Percentiles rank a stretch among this genome's conserved stretches.
These are phyloP conservation scores for Zoysia matrella DNA, from an alignment of 202 grass and related monocot genomes.

Conservation along the genomic window DNA sequence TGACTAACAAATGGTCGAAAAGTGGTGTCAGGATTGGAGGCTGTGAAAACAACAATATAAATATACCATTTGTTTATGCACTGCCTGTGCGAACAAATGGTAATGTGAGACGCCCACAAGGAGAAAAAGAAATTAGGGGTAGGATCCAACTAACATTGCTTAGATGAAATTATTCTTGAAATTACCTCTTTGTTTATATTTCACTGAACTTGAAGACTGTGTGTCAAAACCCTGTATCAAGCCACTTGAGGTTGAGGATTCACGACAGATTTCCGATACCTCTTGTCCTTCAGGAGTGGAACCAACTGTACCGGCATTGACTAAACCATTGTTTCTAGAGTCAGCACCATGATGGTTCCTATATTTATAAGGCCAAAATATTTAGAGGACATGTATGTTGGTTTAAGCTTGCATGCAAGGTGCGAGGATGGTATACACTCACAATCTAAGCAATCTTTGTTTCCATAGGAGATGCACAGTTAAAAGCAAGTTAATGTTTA, in stretches of 20 bases:
- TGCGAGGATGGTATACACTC: background rate
- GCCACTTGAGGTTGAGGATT: constrained; percentile 53
- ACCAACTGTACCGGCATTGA: constrained; percentile 38
- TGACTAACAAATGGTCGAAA: too few relatives aligned
- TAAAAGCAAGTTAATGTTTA: constrained; percentile 27
- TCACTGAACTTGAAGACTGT: constrained; percentile 44
- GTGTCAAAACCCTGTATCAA: constrained; percentile 30
- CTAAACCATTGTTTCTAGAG: constrained; percentile 51
- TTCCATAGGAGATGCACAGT: background rate
- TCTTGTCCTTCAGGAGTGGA: constrained; percentile 35
- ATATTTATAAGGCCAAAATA: constrained; percentile 54
- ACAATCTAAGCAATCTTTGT: constrained; percentile 9
- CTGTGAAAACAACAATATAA: constrained; percentile 6
- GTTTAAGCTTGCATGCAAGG: background rate
- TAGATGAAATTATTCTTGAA: constrained; percentile 43
- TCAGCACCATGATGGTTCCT: constrained; percentile 40
- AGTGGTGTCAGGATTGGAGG: background rate
- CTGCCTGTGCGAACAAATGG: background rate
- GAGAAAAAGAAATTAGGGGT: constrained; percentile 10
- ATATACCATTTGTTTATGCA: background rate
- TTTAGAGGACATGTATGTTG: constrained; percentile 18
- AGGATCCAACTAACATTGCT: constrained; percentile 57
- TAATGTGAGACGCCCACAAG: constrained; percentile 9
- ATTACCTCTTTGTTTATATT: constrained; percentile 52
- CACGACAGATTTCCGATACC: constrained; percentile 37